Evolutionary conservation across 179 eudicot species (phyloP), one percentile per base, ranked within the genome.

Genomic region (Beta corolliflora): DNA sequence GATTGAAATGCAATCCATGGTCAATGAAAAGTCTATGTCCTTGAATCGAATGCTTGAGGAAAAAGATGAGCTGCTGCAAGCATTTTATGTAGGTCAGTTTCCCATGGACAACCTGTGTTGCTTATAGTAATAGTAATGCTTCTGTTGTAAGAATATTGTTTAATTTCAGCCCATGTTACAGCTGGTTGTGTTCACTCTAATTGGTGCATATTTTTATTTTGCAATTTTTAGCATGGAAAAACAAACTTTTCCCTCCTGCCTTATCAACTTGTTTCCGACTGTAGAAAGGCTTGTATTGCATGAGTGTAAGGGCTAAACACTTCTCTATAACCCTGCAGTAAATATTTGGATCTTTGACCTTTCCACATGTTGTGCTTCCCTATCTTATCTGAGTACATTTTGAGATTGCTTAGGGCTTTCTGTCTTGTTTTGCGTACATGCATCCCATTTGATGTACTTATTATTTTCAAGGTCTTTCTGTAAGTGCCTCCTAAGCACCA

Each of bases 31-130:
- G 69, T 75, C 84, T 5, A 44, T 84, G 71, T 85, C 86, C 11
- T 83, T 85, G 23, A 78, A 73, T 73, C 83, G 75, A 63, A 73
- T 86, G 81, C 86, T 91, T 5, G 76, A 76, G 36, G 90, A 89
- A 60, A 89, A 87, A 76, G 91, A 85, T 74, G 70, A 75, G 74
- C 76, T 91, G 80, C 86, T 75, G 61, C 87, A 81, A 77, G 78
- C 82, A 29, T 87, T 84, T 78, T 75, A 81, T 73, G 85, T 84
- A 78, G 90, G 94, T 95, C 78, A 25, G 56, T 81, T 73, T 52
- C 71, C 71, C 59, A 50, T 71, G 31, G 9, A 48, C 21, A 21
- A 50, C 58, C 29, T 50, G 23, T 23, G 41, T 21, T 48, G 59
- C 59, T 71, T 50, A n/a, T 15, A 10, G 3, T 48, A 16, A n/a